Conservation (phyloP, 2,329 filamentous ascomycete genomes). For the Aspergillus arachidicola region DNA sequence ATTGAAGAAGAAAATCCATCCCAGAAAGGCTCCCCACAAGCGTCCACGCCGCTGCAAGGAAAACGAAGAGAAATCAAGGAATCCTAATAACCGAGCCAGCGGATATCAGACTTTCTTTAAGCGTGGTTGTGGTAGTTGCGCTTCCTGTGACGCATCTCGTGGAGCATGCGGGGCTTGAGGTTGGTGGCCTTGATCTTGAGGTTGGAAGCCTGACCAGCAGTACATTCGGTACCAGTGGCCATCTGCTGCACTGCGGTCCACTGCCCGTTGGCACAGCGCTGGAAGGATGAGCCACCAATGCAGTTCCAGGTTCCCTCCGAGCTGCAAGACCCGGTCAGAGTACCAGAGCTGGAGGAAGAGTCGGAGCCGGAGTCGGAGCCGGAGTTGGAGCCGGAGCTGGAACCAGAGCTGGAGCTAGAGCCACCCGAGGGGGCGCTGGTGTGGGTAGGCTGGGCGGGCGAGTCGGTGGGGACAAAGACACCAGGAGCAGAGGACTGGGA, state of each 20-base stretch:
- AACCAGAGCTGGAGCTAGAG: background rate
- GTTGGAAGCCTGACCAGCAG: slow-evolving; percentile 34
- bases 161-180: slow-evolving; percentile 29
- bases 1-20: slow-evolving; percentile 10
- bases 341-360: slow-evolving; percentile 32
- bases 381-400: slow-evolving; percentile 13
- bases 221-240: slow-evolving; percentile 59
- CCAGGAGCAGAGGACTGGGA: slow-evolving; percentile 3
- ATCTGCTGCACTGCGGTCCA: slow-evolving; percentile 57
- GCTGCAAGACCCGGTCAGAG: slow-evolving; percentile 50
- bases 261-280: slow-evolving; percentile 62
- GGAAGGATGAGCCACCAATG: slow-evolving; percentile 58
- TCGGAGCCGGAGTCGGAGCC: slow-evolving; percentile 21
- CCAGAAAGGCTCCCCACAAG: slow-evolving; percentile 13
- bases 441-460: background rate
- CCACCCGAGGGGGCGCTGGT: slow-evolving; percentile 1
- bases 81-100: slow-evolving; percentile 20
- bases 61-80: slow-evolving; percentile 17
- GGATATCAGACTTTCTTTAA: slow-evolving; percentile 20
- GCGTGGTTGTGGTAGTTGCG: slow-evolving; percentile 28
- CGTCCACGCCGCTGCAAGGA: background rate
- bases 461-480: background rate
- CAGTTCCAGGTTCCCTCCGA: slow-evolving; percentile 63
- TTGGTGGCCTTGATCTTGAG: slow-evolving; percentile 28
- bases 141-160: slow-evolving; percentile 33